Evolutionary conservation across 2,329 filamentous ascomycete species (phyloP).

Genomic region (Fusarium anthophilum): DNA sequence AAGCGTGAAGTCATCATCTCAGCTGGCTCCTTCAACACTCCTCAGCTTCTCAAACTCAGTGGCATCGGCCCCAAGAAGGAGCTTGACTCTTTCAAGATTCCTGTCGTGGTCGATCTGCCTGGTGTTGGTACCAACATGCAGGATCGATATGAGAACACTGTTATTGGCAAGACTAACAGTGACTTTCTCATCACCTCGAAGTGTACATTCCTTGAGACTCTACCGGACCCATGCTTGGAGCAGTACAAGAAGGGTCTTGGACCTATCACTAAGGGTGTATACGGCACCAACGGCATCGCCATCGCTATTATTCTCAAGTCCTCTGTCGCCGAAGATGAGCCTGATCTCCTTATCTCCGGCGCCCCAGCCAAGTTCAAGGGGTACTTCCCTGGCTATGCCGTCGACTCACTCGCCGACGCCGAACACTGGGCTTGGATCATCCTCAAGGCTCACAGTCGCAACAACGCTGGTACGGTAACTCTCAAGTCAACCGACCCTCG

Average conservation of each 20-base stretch:
- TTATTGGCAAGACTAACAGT: slow-evolving; percentile 29
- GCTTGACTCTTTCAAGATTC: slow-evolving; percentile 46
- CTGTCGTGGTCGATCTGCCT: slow-evolving; percentile 50
- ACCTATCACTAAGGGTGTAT: slow-evolving; percentile 40
- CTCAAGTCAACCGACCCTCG: slow-evolving; percentile 68
- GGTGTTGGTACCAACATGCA: slow-evolving; percentile 69
- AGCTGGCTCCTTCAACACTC: slow-evolving; percentile 59
- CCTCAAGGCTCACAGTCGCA: slow-evolving; percentile 63
- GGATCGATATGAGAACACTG: slow-evolving; percentile 58
- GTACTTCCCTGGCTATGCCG: slow-evolving; percentile 65
- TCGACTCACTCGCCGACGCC: slow-evolving; percentile 53
- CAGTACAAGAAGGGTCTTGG: slow-evolving; percentile 22
- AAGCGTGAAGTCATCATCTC: slow-evolving; percentile 57
- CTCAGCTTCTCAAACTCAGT: slow-evolving; percentile 61
- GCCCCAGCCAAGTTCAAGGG: slow-evolving; percentile 64
- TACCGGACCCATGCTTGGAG: slow-evolving; percentile 33
- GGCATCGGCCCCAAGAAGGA: slow-evolving; percentile 46
- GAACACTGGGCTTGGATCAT: slow-evolving; percentile 55
- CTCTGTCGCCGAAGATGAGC: slow-evolving; percentile 53
- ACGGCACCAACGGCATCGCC: slow-evolving; percentile 61
- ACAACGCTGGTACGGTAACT: slow-evolving; percentile 69
- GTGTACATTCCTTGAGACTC: slow-evolving; percentile 32
- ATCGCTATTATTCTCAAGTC: slow-evolving; percentile 54
- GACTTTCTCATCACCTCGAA: slow-evolving; percentile 35
- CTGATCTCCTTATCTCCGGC: slow-evolving; percentile 65